Evolutionary conservation across 2,329 filamentous ascomycete species (phyloP).

Genomic region (Simplicillium sp.): DNA sequence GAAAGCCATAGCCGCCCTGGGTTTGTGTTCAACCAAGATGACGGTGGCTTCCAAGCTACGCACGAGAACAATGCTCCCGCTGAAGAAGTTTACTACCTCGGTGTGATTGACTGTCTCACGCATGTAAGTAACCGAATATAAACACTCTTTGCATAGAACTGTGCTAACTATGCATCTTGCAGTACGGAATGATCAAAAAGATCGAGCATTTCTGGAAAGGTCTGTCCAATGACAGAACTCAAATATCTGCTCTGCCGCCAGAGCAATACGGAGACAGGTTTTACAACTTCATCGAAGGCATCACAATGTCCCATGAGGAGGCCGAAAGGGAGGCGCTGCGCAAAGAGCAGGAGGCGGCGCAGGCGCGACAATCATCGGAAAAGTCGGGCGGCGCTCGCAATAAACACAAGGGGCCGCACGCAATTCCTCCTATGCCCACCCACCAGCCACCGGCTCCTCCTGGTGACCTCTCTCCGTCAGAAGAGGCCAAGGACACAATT

Average conservation of each 20-base stretch:
- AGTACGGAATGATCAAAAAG: constrained; percentile 94
- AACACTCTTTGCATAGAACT: neutral
- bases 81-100: constrained; percentile 94
- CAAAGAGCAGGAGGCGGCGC: constrained; percentile 50
- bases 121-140: constrained; percentile 55
- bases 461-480: constrained; percentile 18
- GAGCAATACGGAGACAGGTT: constrained; percentile 90
- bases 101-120: constrained; percentile 96
- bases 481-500: constrained; percentile 29
- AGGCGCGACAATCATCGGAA: constrained; percentile 22
- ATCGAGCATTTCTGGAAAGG: constrained; percentile 97
- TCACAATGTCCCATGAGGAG: constrained; percentile 86
- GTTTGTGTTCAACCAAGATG: constrained; percentile 85
- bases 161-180: constrained; percentile 5
- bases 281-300: constrained; percentile 79
- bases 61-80: constrained; percentile 79
- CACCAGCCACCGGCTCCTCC: constrained; percentile 35
- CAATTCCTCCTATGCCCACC: constrained; percentile 33
- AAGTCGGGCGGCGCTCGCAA: constrained; percentile 27
- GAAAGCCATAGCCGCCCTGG: constrained; percentile 60
- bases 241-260: constrained; percentile 89
- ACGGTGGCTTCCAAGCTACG: constrained; percentile 86
- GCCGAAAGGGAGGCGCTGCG: constrained; percentile 55
- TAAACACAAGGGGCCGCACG: constrained; percentile 20
- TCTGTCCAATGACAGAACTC: constrained; percentile 67